phyloP scores from a whole-genome alignment of 331 rosid genomes.

The Acacia concinna region DNA sequence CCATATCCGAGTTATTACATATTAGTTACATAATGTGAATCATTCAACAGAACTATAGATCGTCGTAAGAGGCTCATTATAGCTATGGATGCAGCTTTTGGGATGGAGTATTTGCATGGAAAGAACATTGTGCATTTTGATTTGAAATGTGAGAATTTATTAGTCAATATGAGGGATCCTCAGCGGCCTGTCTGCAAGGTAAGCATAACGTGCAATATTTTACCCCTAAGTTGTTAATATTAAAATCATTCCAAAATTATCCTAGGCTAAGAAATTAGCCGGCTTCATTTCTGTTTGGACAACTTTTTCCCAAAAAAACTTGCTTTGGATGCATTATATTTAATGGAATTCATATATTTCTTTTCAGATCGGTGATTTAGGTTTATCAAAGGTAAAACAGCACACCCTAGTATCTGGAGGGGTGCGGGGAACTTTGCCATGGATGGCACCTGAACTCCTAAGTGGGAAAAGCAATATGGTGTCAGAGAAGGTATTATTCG shows the following conservation, averaged over 20 bases:
- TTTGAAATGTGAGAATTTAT: slow-evolving; percentile 93
- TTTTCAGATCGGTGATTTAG: slow-evolving; percentile 94
- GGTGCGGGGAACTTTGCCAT: slow-evolving; percentile 97
- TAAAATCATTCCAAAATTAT: not conserved
- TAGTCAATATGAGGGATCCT: slow-evolving; percentile 98
- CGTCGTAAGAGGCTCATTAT: slow-evolving; percentile 98
- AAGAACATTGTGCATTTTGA: slow-evolving; percentile 97
- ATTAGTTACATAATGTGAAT: slow-evolving; percentile 26
- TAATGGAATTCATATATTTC: slow-evolving; percentile 24
- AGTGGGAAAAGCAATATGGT: slow-evolving; percentile 99
- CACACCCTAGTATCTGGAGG: slow-evolving; percentile 98
- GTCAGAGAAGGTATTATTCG: slow-evolving; percentile 76
- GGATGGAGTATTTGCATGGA: slow-evolving; percentile 98
- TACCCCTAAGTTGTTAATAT: slow-evolving; percentile 3
- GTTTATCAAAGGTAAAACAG: slow-evolving; percentile 97
- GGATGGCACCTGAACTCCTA: slow-evolving; percentile 99
- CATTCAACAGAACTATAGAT: slow-evolving; percentile 83
- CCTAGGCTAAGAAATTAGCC: not conserved
- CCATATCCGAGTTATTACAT: slow-evolving; percentile 12
- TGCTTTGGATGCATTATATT: slow-evolving; percentile 22
- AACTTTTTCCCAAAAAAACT: not conserved
- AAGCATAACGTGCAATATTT: slow-evolving; percentile 12
- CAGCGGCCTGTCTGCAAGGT: slow-evolving; percentile 99
- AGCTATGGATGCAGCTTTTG: slow-evolving; percentile 99
- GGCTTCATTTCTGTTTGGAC: not conserved